Base-by-base conservation (phyloP, 495 filamentous ascomycete species). In the Trichoderma erinaceum region DNA sequence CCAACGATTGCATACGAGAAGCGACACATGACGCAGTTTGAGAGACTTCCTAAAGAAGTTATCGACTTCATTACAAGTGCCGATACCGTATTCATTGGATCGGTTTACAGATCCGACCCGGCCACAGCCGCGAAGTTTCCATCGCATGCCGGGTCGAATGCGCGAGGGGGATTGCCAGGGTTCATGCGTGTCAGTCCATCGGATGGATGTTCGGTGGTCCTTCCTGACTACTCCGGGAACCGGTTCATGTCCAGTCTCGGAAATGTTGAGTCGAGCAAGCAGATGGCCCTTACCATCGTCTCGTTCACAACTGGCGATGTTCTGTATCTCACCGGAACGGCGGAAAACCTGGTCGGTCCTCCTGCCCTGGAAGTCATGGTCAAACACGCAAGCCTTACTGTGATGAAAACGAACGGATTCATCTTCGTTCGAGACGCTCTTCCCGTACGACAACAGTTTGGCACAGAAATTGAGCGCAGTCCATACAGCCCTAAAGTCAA, bases 401-500 rank as follows among this genome's bases (percentile, higher is more conserved):
- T 61, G 56, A 35, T 61, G 56, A 61, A 61, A 32, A 61, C 56
- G 18, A 61, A 23, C 6, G 56, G 56, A 29, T 61, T 29, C 25
- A 61, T 61, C 8, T 61, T 61, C 29, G 25, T 61, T 27, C 56
- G 56, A 4, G 56, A 61, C n/a, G 56, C 56, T 15, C 56, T 61
- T 32, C 56, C 56, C 7, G 56, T 61, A 15, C 56, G 56, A 18
- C 56, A 61, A 18, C 56, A 61, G n/a, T 18, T 32, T 4, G 23
- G 56, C 56, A 29, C 56, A 13, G 56, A 61, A 12, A 23, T 61
- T 4, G 56, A 61, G 16, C 56, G 56, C 56, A 61, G 56, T 10
- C 56, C 56, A 15, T 61, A 61, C 56, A 61, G 56, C 18, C 56
- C 56, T 11, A 61, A 61, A 32, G 56, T 61, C 56, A 61, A 61